phyloP scores from a whole-genome alignment of 805 yeast species.

The Myxozyma lipomycoides region DNA sequence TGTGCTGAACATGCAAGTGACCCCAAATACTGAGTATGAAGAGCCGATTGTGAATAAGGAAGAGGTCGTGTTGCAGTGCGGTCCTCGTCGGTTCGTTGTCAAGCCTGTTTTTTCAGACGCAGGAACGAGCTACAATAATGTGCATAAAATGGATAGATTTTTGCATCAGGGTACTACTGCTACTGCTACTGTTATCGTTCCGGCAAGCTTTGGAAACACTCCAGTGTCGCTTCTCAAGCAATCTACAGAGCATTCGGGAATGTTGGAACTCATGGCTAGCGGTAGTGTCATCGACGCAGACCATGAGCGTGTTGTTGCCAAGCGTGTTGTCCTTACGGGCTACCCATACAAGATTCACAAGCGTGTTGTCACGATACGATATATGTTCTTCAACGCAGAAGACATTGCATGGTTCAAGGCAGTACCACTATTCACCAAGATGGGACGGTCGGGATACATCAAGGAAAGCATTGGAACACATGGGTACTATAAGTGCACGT shows the following conservation, averaged over 20 bases:
- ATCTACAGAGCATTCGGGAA: constrained; percentile 35
- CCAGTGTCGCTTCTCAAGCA: constrained; percentile 78
- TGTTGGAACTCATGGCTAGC: constrained; percentile 66
- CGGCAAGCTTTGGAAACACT: constrained; percentile 69
- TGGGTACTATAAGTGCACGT: constrained; percentile 94
- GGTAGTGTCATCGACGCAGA: constrained; percentile 89
- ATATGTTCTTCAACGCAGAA: constrained; percentile 92
- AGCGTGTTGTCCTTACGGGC: constrained; percentile 87
- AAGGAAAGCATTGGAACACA: constrained; percentile 96
- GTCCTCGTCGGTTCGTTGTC: constrained; percentile 80
- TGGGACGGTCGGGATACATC: constrained; percentile 91
- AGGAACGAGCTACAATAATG: constrained; percentile 71
- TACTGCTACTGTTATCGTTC: constrained; percentile 84
- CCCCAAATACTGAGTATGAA: constrained; percentile 86
- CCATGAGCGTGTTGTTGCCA: constrained; percentile 76
- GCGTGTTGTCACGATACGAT: constrained; percentile 83
- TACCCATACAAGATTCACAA: constrained; percentile 94
- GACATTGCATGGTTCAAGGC: constrained; percentile 88
- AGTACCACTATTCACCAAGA: constrained; percentile 86
- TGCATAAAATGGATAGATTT: constrained; percentile 79
- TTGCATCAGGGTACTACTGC: constrained; percentile 71
- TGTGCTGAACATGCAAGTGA: constrained; percentile 73
- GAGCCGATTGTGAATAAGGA: constrained; percentile 83
- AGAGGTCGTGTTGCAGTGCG: constrained; percentile 80
- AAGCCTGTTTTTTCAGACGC: constrained; percentile 80